These are phyloP conservation scores for Eutypella sp. DNA, from an alignment of 2,329 filamentous ascomycete genomes.

Conservation along the genomic window DNA sequence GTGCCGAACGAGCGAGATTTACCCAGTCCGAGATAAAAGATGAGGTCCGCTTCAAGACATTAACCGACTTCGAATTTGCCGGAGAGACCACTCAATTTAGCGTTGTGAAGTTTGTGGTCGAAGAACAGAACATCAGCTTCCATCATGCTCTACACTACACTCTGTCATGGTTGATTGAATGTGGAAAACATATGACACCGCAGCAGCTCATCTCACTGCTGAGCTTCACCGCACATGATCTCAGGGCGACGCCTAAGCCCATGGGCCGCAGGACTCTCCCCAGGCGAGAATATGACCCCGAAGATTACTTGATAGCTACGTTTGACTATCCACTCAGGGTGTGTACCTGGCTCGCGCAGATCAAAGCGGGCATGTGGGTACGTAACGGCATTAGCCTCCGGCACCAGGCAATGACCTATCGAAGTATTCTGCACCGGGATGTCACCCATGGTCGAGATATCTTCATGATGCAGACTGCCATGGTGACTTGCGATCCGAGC, in stretches of 20 bases:
- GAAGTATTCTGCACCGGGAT: slow-evolving; percentile 82
- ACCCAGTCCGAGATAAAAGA: slow-evolving; percentile 83
- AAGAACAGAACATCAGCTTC: slow-evolving; percentile 89
- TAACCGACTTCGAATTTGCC: slow-evolving; percentile 79
- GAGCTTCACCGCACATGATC: slow-evolving; percentile 64
- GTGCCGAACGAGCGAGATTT: slow-evolving; percentile 82
- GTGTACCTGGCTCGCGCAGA: slow-evolving; percentile 94
- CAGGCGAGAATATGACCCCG: slow-evolving; percentile 53
- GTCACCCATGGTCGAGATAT: slow-evolving; percentile 93
- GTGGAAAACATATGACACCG: slow-evolving; percentile 68
- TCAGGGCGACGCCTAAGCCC: slow-evolving; percentile 59
- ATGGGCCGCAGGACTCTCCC: slow-evolving; percentile 57
- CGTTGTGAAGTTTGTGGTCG: slow-evolving; percentile 82
- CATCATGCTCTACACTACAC: slow-evolving; percentile 96
- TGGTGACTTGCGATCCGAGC: slow-evolving; percentile 79
- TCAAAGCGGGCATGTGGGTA: slow-evolving; percentile 98
- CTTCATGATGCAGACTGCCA: slow-evolving; percentile 84
- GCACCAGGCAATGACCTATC: slow-evolving; percentile 91
- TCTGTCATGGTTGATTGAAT: slow-evolving; percentile 91
- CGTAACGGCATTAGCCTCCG: slow-evolving; percentile 93
- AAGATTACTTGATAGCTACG: slow-evolving; percentile 78
- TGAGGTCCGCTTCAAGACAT: slow-evolving; percentile 73
- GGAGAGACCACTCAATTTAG: slow-evolving; percentile 49
- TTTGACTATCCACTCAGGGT: slow-evolving; percentile 93
- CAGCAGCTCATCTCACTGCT: slow-evolving; percentile 65